Evolutionary conservation across 495 filamentous ascomycete species (phyloP).

Genomic region (Viridothelium virens): DNA sequence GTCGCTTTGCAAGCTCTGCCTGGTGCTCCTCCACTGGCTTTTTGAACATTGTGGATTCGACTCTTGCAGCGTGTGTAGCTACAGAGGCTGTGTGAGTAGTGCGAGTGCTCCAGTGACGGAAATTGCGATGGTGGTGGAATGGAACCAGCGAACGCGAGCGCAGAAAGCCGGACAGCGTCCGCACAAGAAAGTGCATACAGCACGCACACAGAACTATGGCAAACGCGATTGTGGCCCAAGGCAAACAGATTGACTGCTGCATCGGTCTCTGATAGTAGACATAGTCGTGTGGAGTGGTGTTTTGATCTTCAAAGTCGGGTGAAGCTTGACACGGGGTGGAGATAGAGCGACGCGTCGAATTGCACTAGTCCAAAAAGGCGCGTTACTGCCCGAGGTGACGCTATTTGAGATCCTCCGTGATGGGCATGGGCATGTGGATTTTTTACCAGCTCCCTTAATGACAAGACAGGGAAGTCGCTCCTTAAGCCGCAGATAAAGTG

Average conservation of each 20-base stretch:
- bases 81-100: neutral
- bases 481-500: no score
- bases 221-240: neutral
- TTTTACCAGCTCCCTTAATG: no score
- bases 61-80: neutral
- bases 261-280: neutral
- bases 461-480: no score
- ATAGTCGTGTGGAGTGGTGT: neutral
- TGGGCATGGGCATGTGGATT: no score
- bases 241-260: constrained; percentile 9
- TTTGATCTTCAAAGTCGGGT: neutral
- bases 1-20: neutral
- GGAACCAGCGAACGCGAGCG: neutral
- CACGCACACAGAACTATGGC: constrained; percentile 1
- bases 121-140: neutral
- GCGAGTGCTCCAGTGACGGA: no score
- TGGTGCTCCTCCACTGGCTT: neutral
- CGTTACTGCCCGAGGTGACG: neutral
- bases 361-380: constrained; percentile 3
- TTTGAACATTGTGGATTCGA: neutral
- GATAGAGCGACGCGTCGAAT: neutral
- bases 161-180: constrained; percentile 8
- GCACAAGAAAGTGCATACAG: constrained; percentile 8
- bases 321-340: constrained; percentile 6
- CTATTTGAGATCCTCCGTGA: no score